Conservation (phyloP, 2,329 filamentous ascomycete genomes). For the Hymenoscyphus repandus region DNA sequence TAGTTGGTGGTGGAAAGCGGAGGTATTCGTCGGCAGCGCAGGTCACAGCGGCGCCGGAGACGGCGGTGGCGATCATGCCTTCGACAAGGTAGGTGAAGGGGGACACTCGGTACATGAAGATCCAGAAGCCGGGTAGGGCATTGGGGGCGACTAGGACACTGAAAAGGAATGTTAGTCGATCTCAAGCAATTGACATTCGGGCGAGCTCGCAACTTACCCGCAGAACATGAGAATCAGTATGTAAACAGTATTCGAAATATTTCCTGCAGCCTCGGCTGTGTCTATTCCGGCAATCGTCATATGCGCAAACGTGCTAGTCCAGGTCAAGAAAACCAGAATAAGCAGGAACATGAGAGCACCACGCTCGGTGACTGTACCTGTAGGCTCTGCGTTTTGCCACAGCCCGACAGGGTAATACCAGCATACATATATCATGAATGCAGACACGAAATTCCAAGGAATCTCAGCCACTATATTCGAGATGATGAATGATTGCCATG, state of each 20-base stretch:
- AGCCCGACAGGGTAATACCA: conserved; percentile 84
- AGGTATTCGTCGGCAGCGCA: conserved; percentile 68
- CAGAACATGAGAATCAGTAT: conserved; percentile 53
- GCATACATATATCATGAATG: conserved; percentile 66
- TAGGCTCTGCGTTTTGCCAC: conserved; percentile 59
- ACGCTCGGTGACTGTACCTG: conserved; percentile 57
- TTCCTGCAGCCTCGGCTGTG: neutral
- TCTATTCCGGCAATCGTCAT: too few relatives aligned
- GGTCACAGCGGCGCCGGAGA: conserved; percentile 58
- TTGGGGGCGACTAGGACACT: conserved; percentile 58
- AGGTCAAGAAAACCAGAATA: conserved; percentile 68
- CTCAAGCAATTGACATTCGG: conserved; percentile 30
- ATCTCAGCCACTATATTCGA: conserved; percentile 76
- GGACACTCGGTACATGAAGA: conserved; percentile 65
- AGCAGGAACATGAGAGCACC: conserved; percentile 75
- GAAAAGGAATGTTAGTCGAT: conserved; percentile 40
- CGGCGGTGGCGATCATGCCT: conserved; percentile 62
- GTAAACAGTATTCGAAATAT: neutral
- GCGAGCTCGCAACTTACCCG: conserved; percentile 44
- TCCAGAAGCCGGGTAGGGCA: conserved; percentile 67
- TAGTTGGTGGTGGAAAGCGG: conserved; percentile 53
- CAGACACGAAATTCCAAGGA: conserved; percentile 70
- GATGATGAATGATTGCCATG: conserved; percentile 57
- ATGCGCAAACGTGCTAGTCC: conserved; percentile 68
- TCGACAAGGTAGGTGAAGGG: conserved; percentile 70